Base-by-base conservation (phyloP, 2,329 filamentous ascomycete genomes). In the Cryphonectria nitschkei region DNA sequence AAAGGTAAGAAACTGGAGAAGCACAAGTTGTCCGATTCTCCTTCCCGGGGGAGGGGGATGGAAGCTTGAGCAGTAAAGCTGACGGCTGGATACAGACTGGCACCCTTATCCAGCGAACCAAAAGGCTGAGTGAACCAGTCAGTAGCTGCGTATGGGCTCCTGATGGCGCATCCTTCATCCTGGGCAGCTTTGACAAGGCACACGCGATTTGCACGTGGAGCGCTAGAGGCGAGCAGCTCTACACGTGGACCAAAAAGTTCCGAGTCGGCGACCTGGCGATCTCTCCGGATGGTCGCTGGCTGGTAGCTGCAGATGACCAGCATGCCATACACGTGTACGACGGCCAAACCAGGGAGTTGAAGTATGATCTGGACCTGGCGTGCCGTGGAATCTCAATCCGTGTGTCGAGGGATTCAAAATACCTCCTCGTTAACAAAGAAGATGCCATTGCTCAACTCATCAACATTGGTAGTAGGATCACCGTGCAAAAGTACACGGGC, bases 81-180 rank as follows among this genome's bases (percentile, higher is more conserved):
- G 61, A 68, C 61, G 64, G 43, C 39, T 22, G 34, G 62, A 1
- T 26, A 37, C 71, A 94, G 89, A 88, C 87, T 7, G 93, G 93
- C 0, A 82, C 83, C 54, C 83, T 90, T 61, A 83, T 93, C 56
- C 86, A 88, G 69, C 88, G 85, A 11, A 85, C 95, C 22, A 86
- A 89, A 67, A 87, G 90, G 64, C 95, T 96, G 76, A 86, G 87
- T n/a, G 92, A 97, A 76, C 93, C 94, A 0, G 93, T 97, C 52
- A 97, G 93, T 62, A 91, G 92, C 70, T 97, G 94, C 71, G 92
- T 93, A n/a, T 99, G 96, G 95, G 87, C 92, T 7, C 87, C 90
- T 0, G 92, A 97, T 77, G 91, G 92, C 58, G 83, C 89, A 73
- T 90, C 89, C 0, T 95, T 98, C 75, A 88, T 97, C 58, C 90